Base-by-base conservation (phyloP, 371 early-diverging fungal species). In the Mucor velutinosus region DNA sequence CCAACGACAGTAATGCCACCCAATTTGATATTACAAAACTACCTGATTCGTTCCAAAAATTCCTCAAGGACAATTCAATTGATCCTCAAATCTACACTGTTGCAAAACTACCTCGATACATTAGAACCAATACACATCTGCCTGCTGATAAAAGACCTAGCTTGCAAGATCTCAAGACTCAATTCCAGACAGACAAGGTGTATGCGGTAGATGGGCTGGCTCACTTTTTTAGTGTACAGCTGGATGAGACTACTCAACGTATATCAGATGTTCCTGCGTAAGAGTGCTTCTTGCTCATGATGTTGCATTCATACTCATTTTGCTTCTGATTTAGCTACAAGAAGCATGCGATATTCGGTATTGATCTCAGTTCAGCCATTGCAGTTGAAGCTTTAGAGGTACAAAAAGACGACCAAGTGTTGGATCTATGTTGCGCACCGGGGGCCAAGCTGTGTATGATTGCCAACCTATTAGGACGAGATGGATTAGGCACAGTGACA, bases 371-470 rank as follows among this genome's bases (percentile, higher is more conserved):
- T 66, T 94, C 94, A 0, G 95, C 90, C 0, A 81, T 94, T 64
- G 70, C 93, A 67, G 84, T 84, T 3, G 69, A 75, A 32, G 91
- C 93, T 0, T 76, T 94, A 7, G 81, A 78, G 0, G 74, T 90
- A 0, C 27, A 81, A 19, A 70, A 81, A 0, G 79, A 88, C 33
- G 90, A 95, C 62, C 91, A 95, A 64, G 88, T 95, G 3, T 76
- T 95, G 19, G 94, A 95, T 77, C 67, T 94, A 14, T 94, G 95
- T 64, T 93, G 89, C 64, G 92, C 91, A 14, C 91, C 90, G 4
- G 94, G 97, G 1, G 94, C 91, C 17, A 97, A 97, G 68, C 81
- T 97, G 14, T 89, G 92, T 66, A 85, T 92, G 77, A 82, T 95
- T 37, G 83, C 91, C 4, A 93, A 97, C 69, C 47, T 92, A 2